Evolutionary conservation across 2,329 filamentous ascomycete genomes (phyloP).

Genomic region (Dryadomyces sulphureus): DNA sequence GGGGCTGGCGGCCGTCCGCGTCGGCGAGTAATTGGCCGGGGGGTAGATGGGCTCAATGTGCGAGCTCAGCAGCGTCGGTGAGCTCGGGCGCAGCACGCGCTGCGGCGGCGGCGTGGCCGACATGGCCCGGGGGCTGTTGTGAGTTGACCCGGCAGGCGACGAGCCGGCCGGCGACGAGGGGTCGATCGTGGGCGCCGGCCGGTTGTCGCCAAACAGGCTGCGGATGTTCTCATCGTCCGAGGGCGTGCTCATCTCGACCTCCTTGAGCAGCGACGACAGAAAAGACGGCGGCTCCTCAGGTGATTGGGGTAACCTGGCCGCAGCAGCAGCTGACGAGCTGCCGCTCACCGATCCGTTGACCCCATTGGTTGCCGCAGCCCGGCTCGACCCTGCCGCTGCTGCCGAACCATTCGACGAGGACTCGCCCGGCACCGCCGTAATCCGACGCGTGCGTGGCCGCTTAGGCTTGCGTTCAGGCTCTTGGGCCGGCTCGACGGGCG

Average conservation of each 20-base stretch:
- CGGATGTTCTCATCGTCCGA: slow-evolving; percentile 41
- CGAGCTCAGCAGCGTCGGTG: slow-evolving; percentile 53
- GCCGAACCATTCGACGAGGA: neutral
- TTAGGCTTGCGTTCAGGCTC: slow-evolving; percentile 76
- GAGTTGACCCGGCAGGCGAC: slow-evolving; percentile 51
- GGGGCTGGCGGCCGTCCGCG: slow-evolving; percentile 16
- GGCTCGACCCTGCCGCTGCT: neutral
- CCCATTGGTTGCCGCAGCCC: neutral
- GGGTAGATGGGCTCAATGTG: slow-evolving; percentile 61
- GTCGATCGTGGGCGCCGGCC: slow-evolving; percentile 16
- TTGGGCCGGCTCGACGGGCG: slow-evolving; percentile 50
- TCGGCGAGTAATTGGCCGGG: slow-evolving; percentile 59
- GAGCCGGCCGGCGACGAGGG: slow-evolving; percentile 22
- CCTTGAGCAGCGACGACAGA: slow-evolving; percentile 71
- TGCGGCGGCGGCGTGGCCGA: slow-evolving; percentile 57
- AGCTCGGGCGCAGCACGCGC: slow-evolving; percentile 43
- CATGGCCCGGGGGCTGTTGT: slow-evolving; percentile 51
- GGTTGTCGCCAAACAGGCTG: slow-evolving; percentile 20
- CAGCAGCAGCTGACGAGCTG: neutral
- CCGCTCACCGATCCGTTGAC: neutral
- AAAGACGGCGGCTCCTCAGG: slow-evolving; percentile 53
- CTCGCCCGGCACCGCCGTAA: slow-evolving; percentile 32
- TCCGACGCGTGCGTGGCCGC: slow-evolving; percentile 64
- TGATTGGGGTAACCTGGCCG: neutral
- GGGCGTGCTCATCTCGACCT: slow-evolving; percentile 56